Evolutionary conservation across 768 basidiomycete genomes (phyloP), one percentile per base, ranked within the genome.

Genomic region (Cyclocybe aegerita): DNA sequence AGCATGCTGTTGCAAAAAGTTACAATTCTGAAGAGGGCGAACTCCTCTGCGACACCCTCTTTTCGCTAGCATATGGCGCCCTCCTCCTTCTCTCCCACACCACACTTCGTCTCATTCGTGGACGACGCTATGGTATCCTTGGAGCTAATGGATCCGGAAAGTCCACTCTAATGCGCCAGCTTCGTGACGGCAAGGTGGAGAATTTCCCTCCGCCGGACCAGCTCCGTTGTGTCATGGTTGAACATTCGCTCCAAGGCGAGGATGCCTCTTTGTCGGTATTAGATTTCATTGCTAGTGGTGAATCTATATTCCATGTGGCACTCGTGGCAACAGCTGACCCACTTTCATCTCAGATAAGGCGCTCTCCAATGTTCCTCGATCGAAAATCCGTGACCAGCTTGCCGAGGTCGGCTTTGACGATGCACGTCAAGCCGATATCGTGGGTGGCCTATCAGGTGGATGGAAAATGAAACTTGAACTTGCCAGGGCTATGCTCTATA

Each of bases 401-500:
- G 56, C 77, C 9, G 92, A 90, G 61, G 94, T 98, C 46, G 96
- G 96, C 44, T 98, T 98, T 65, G 88, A 93, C 62, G 90, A 90
- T 58, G 79, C 74, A 41, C 80, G 91, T 51, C 95, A 98, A 71
- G 71, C 80, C 36, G 90, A 96, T 60, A 73, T 81, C 45, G 94
- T 98, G 53, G 93, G 89, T 42, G 87, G 90, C 37, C 75, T 98
- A 53, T 97, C 94, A 10, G 96, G 96, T 61, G 95, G 96, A 38
- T 98, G 95, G 95, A 98, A 98, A 76, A 98, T 98, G 95, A 97
- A 97, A 70, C 81, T 98, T 46, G 95, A 98, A 66, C 80, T 98
- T 36, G 93, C 93, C 7, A 77, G 95, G 58, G 96, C 95, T 9
- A 98, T 98, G 93, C 74, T 98, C 44, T 95, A 96, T 74, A 93